Percentiles rank a stretch among this genome's conserved stretches.
phyloP scores from a whole-genome alignment of 2,329 filamentous ascomycete genomes.

The Claviceps capensis region DNA sequence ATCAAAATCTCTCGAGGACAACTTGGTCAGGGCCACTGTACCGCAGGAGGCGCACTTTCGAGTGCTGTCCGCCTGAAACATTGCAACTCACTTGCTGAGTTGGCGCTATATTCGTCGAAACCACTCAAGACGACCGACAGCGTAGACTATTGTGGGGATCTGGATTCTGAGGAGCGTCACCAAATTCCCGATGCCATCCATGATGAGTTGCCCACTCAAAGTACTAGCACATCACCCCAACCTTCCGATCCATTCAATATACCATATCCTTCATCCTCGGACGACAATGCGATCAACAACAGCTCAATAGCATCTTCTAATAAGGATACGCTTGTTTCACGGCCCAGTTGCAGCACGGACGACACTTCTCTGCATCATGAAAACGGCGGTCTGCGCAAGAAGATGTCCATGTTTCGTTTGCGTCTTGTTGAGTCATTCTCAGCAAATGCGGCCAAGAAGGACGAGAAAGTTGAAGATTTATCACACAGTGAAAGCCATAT shows the following conservation, averaged over 20 bases:
- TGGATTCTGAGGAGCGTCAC: neutral
- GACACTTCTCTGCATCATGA: neutral
- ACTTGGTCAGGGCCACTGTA: slow-evolving; percentile 10
- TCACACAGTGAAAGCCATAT: slow-evolving; percentile 3
- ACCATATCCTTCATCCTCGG: slow-evolving; percentile 15
- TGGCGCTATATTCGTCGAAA: slow-evolving; percentile 11
- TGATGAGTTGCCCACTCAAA: slow-evolving; percentile 4
- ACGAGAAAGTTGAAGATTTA: slow-evolving; percentile 3
- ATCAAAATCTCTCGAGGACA: slow-evolving; percentile 20
- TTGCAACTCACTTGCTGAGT: slow-evolving; percentile 19
- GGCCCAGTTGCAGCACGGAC: slow-evolving; percentile 5
- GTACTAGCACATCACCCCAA: slow-evolving; percentile 9
- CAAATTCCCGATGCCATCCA: slow-evolving; percentile 3
- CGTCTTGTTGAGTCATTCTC: slow-evolving; percentile 9
- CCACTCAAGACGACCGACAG: neutral
- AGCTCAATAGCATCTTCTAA: slow-evolving; percentile 5
- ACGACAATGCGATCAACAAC: slow-evolving; percentile 6
- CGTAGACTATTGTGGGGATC: neutral
- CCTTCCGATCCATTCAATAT: slow-evolving; percentile 23
- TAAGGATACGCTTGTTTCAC: slow-evolving; percentile 6
- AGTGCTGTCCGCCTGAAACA: slow-evolving; percentile 17
- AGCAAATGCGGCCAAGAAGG: slow-evolving; percentile 6
- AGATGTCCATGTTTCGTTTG: slow-evolving; percentile 18
- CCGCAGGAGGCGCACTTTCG: slow-evolving; percentile 7
- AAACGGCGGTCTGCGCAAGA: slow-evolving; percentile 14